These are phyloP conservation scores for Papiliotrema terrestris DNA, from an alignment of 1,284 basidiomycete species.

Conservation along the genomic window DNA sequence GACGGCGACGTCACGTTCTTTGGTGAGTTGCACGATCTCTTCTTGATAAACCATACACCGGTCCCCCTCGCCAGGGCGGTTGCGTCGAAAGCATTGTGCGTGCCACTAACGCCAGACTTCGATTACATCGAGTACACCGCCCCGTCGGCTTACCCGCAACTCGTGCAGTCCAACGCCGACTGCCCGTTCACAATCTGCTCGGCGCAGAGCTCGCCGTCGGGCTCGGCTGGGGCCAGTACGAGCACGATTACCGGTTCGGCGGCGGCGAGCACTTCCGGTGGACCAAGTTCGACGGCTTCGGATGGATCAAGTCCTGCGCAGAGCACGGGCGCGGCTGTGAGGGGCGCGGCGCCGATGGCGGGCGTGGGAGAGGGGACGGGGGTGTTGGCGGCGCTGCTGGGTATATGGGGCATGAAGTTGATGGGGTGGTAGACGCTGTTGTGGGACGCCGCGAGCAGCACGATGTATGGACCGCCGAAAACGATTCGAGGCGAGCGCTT, in stretches of 20 bases:
- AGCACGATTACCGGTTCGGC: not conserved
- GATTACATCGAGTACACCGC: slow-evolving; percentile 45
- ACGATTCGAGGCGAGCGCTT: no score
- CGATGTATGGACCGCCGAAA: no score
- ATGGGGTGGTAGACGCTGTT: not conserved
- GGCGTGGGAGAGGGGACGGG: not conserved
- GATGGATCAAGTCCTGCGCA: not conserved
- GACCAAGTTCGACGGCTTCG: not conserved
- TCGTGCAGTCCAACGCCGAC: slow-evolving; percentile 7
- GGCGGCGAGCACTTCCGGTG: no score
- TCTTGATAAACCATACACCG: no score
- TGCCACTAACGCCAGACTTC: slow-evolving; percentile 32
- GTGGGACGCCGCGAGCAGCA: no score
- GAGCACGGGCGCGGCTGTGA: not conserved
- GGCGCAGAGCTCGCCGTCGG: not conserved
- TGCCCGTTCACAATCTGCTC: slow-evolving; percentile 22
- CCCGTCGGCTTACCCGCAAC: slow-evolving; percentile 25
- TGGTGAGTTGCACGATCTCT: no score
- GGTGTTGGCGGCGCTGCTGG: not conserved
- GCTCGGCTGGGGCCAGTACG: not conserved
- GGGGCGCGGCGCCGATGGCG: not conserved
- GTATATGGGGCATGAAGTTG: not conserved
- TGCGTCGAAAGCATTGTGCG: no score
- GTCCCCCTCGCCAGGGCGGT: no score
- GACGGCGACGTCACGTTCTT: slow-evolving; percentile 40